phyloP scores from a whole-genome alignment of 1,139 yeast species.

The Geotrichum carabidarum region DNA sequence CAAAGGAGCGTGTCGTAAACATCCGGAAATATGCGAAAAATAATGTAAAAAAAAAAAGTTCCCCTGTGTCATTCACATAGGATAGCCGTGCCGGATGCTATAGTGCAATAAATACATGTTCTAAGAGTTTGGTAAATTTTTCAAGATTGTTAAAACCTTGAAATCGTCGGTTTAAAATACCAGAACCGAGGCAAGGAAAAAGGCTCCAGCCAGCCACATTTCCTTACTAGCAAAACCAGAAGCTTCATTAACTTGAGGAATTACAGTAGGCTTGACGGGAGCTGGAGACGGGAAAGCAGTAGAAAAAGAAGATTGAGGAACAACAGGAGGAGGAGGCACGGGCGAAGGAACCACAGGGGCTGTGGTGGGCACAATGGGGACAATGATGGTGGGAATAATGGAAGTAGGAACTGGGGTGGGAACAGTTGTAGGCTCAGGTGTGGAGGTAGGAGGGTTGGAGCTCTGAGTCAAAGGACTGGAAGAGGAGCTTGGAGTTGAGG shows the following conservation, averaged over 20 bases:
- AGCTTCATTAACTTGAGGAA: background rate
- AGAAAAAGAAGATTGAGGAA: background rate
- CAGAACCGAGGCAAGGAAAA: background rate
- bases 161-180: background rate
- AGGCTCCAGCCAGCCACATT: background rate
- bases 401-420: conserved; percentile 10
- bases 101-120: too few species aligned
- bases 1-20: too few species aligned
- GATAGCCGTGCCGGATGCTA: too few species aligned
- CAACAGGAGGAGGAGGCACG: background rate
- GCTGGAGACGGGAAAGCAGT: background rate
- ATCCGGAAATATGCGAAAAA: too few species aligned
- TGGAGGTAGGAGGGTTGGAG: conserved; percentile 21
- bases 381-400: conserved; percentile 7
- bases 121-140: too few species aligned
- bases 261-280: background rate
- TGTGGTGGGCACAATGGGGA: background rate
- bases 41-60: too few species aligned
- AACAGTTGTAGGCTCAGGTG: conserved; percentile 16
- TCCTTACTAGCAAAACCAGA: background rate
- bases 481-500: conserved; percentile 33
- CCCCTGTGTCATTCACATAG: too few species aligned
- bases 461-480: conserved; percentile 51
- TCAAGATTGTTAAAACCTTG: too few species aligned
- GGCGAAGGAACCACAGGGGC: background rate